These are phyloP conservation scores for Cryptococcus sp. DNA, from an alignment of 1,284 basidiomycete genomes.

Conservation along the genomic window DNA sequence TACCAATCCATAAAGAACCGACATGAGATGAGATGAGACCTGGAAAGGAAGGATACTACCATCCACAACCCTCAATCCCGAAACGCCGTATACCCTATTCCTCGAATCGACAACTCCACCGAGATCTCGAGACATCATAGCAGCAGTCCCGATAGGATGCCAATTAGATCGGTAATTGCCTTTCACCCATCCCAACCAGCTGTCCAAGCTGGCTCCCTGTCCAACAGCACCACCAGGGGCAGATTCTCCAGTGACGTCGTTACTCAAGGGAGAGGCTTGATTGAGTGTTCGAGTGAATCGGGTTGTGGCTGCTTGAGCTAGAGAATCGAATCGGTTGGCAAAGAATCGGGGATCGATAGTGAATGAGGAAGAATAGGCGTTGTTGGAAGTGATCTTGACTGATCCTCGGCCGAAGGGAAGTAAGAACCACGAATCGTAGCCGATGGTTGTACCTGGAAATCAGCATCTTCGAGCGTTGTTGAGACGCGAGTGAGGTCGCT, in stretches of 20 bases:
- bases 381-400: slow-evolving; percentile 32
- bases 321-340: slow-evolving; percentile 36
- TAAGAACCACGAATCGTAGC: slow-evolving; percentile 44
- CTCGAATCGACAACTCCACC: slow-evolving; percentile 56
- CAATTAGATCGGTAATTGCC: slow-evolving; percentile 33
- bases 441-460: slow-evolving; percentile 2
- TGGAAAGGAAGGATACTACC: slow-evolving; percentile 41
- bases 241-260: slow-evolving; percentile 36
- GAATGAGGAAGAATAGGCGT: slow-evolving; percentile 26
- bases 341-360: slow-evolving; percentile 47
- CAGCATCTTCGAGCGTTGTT: not conserved
- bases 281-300: slow-evolving; percentile 37
- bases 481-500: too few species aligned
- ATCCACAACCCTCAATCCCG: slow-evolving; percentile 43
- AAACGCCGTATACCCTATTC: slow-evolving; percentile 52
- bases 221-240: slow-evolving; percentile 38
- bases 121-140: slow-evolving; percentile 59
- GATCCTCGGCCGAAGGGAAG: slow-evolving; percentile 44
- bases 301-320: slow-evolving; percentile 37
- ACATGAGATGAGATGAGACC: slow-evolving; percentile 36
- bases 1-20: slow-evolving; percentile 38
- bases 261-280: slow-evolving; percentile 24
- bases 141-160: slow-evolving; percentile 57
- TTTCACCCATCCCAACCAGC: slow-evolving; percentile 45
- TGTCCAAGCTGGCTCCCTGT: slow-evolving; percentile 26